Evolutionary conservation across 1,284 basidiomycete genomes (phyloP), one percentile per base, ranked within the genome.

Genomic region (Cutaneotrichosporon cyanovorans): DNA sequence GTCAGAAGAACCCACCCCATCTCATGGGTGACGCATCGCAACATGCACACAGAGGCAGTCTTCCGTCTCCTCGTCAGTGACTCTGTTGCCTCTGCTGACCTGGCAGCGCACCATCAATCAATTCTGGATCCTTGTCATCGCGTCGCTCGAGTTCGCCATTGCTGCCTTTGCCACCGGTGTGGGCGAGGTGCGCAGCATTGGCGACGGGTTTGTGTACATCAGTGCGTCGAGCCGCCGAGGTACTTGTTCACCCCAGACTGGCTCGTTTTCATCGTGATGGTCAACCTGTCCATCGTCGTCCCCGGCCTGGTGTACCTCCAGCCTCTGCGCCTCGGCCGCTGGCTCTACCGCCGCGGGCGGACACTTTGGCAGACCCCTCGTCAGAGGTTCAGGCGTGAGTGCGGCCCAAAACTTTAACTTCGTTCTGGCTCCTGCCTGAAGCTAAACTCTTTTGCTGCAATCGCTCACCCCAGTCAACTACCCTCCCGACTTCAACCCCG

Each of bases 321-420:
- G 60, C 84, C 84, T 3, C 53, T 76, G 19, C 76, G 80, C 34
- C 68, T 87, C 14, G 77, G 78, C 75, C 73, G 66, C 45, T 77
- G 82, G 28, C 50, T 80, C 21, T 72, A 74, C 25, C 74, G 75
- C 3, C 78, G 82, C 58, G 76, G 73, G 48, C 72, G 73, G 20
- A 80, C 82, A 5, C 58, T 82, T 22, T 28, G 25, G 25, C 25
- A 28, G 25, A 88, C 85, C 9, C 85, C 86, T 32, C 75, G 86
- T 22, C 81, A 87, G 63, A 74, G 77, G n/a, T 87, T 87, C 72
- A 72, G 84, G 73, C 79, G 85, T 85, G 59, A 55, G 79, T 67
- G n/a, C n/a, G n/a, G n/a, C n/a, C n/a, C n/a, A n/a, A n/a, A n/a
- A n/a, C n/a, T n/a, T n/a, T n/a, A n/a, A n/a, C n/a, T n/a, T n/a